Evolutionary conservation across 495 filamentous ascomycete species (phyloP).

Genomic region (Cetradonia linearis): DNA sequence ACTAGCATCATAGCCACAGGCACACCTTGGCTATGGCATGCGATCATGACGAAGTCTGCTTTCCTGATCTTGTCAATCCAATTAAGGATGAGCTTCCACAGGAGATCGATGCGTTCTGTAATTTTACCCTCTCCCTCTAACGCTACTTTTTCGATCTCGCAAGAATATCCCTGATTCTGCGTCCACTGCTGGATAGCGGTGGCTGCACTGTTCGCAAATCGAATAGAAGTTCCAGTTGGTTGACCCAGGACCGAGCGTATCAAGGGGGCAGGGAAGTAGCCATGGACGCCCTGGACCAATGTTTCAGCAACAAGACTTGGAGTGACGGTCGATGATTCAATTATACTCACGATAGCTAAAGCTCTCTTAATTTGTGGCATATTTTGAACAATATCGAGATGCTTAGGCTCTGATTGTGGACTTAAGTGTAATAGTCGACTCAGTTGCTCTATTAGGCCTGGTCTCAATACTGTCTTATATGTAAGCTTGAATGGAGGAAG

Average conservation of each 20-base stretch:
- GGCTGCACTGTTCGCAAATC: conserved; percentile 82
- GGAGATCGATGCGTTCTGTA: conserved; percentile 71
- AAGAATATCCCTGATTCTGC: conserved; percentile 51
- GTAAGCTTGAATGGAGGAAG: conserved; percentile 59
- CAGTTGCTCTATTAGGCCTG: conserved; percentile 63
- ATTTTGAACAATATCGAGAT: conserved; percentile 61
- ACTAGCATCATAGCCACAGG: conserved; percentile 90
- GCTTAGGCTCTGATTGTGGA: conserved; percentile 50
- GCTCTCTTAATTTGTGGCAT: conserved; percentile 67
- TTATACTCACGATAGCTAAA: conserved; percentile 51
- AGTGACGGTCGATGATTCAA: neutral
- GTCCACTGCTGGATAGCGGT: conserved; percentile 75
- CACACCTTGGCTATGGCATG: conserved; percentile 91
- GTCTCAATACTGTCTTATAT: conserved; percentile 54
- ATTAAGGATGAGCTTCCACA: conserved; percentile 91
- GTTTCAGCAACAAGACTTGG: neutral
- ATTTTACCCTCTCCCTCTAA: conserved; percentile 98
- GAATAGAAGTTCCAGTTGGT: conserved; percentile 87
- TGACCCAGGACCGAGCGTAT: conserved; percentile 83
- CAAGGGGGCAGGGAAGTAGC: conserved; percentile 78
- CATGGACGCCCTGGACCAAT: conserved; percentile 58
- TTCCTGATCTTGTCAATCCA: conserved; percentile 85
- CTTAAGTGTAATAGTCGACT: conserved; percentile 53
- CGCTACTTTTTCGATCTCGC: conserved; percentile 78
- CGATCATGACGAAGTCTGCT: conserved; percentile 81